These are phyloP conservation scores for Pichia deserticola DNA, from an alignment of 805 yeast species.

Conservation along the genomic window DNA sequence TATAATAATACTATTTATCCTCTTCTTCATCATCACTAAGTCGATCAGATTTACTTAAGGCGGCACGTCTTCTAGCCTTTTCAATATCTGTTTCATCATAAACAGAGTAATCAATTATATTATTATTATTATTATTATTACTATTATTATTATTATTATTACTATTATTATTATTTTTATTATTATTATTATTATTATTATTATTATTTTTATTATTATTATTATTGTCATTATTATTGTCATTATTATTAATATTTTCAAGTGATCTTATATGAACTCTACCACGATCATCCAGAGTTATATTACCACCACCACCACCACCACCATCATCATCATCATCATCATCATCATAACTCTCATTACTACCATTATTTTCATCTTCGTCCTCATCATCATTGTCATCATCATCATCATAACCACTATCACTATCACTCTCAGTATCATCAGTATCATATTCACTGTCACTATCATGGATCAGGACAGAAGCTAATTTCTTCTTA, in stretches of 20 bases:
- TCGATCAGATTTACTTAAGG: conserved; percentile 21
- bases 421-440: conserved; percentile 14
- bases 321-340: conserved; percentile 15
- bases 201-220: no score
- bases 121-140: neutral
- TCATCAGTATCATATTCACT: neutral
- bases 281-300: conserved; percentile 1
- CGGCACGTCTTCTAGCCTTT: conserved; percentile 25
- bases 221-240: neutral
- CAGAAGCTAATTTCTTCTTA: neutral
- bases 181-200: neutral
- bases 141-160: neutral
- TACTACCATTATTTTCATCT: conserved; percentile 16
- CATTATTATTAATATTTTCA: neutral
- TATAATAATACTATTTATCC: conserved; percentile 1
- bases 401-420: conserved; percentile 9
- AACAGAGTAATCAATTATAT: neutral
- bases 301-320: conserved; percentile 14
- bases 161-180: no score
- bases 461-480: conserved; percentile 4
- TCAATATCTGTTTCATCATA: conserved; percentile 20
- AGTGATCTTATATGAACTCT: neutral
- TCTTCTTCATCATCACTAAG: conserved; percentile 34
- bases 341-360: conserved; percentile 13
- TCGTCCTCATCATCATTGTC: conserved; percentile 13